These are phyloP conservation scores for Xylaria sp. DNA, from an alignment of 2,329 filamentous ascomycete genomes.

Conservation along the genomic window DNA sequence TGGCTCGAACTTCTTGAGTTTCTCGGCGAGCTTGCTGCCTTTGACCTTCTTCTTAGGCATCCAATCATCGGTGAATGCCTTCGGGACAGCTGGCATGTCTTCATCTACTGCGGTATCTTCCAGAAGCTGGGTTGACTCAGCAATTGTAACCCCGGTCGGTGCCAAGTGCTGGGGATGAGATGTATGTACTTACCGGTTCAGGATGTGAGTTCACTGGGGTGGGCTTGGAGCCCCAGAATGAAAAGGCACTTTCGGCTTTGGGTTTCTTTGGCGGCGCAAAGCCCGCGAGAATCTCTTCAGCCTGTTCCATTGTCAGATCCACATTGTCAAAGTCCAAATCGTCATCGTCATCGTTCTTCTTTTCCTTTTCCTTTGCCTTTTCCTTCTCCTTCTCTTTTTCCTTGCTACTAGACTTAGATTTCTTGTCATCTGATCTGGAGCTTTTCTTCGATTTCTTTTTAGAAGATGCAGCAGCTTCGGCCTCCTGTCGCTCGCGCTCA, in stretches of 20 bases:
- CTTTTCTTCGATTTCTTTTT: conserved; percentile 52
- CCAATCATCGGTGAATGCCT: conserved; percentile 52
- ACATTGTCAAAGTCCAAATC: conserved; percentile 49
- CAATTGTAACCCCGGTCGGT: conserved; percentile 57
- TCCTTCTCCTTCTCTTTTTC: conserved; percentile 43
- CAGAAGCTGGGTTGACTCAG: conserved; percentile 61
- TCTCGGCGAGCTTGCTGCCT: conserved; percentile 66
- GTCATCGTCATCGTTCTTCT: conserved; percentile 44
- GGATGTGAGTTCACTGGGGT: conserved; percentile 51
- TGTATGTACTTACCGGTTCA: conserved; percentile 47
- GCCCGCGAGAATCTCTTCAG: conserved; percentile 47
- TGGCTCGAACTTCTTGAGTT: conserved; percentile 66
- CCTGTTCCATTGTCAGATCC: conserved; percentile 47
- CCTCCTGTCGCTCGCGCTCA: conserved; percentile 48
- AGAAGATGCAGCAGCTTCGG: conserved; percentile 47
- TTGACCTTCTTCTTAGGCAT: conserved; percentile 61
- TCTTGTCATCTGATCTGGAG: conserved; percentile 56
- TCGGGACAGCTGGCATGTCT: conserved; percentile 56
- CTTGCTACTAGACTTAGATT: conserved; percentile 50
- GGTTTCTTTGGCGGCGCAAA: conserved; percentile 43
- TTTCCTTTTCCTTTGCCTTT: conserved; percentile 47
- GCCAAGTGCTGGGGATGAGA: conserved; percentile 40
- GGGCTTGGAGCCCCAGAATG: conserved; percentile 66
- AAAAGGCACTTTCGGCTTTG: conserved; percentile 58
- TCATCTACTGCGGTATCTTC: conserved; percentile 58